Conservation (phyloP, 768 basidiomycete genomes). For the Hemileccinum rubropunctum region DNA sequence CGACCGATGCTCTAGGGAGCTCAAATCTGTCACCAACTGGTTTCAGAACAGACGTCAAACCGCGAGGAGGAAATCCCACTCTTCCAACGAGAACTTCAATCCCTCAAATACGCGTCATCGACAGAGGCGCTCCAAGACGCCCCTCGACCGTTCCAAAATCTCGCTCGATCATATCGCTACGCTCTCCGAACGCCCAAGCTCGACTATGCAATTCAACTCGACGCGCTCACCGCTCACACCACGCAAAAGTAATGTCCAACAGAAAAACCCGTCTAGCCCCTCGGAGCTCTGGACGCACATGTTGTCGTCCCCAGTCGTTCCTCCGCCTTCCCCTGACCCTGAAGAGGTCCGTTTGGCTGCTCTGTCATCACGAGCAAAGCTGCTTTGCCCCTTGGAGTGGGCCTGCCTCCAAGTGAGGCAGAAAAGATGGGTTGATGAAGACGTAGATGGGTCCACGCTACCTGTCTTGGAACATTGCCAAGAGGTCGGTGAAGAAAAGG, state of each 20-base stretch:
- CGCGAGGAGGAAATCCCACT: conserved; percentile 18
- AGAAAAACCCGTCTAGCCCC: conserved; percentile 7
- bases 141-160: conserved; percentile 24
- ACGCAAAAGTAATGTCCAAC: conserved; percentile 18
- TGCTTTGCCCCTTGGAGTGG: conserved; percentile 65
- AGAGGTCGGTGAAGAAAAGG: conserved; percentile 12
- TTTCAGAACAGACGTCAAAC: conserved; percentile 80
- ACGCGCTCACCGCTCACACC: conserved; percentile 25
- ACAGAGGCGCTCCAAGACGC: conserved; percentile 9
- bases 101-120: conserved; percentile 7
- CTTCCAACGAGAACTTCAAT: conserved; percentile 24
- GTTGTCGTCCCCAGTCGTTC: conserved; percentile 24
- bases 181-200: conserved; percentile 29
- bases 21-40: conserved; percentile 74
- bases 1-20: conserved; percentile 43
- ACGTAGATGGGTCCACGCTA: conserved; percentile 13
- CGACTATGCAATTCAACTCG: conserved; percentile 8
- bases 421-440: conserved; percentile 24
- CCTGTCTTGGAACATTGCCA: conserved; percentile 2
- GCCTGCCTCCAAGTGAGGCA: conserved; percentile 56
- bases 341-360: conserved; percentile 27
- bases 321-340: conserved; percentile 17
- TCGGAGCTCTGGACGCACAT: conserved; percentile 31
- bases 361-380: conserved; percentile 35
- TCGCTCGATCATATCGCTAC: conserved; percentile 32